phyloP scores from a whole-genome alignment of 352 stramenopile species.

The Globisporangium okanoganense region DNA sequence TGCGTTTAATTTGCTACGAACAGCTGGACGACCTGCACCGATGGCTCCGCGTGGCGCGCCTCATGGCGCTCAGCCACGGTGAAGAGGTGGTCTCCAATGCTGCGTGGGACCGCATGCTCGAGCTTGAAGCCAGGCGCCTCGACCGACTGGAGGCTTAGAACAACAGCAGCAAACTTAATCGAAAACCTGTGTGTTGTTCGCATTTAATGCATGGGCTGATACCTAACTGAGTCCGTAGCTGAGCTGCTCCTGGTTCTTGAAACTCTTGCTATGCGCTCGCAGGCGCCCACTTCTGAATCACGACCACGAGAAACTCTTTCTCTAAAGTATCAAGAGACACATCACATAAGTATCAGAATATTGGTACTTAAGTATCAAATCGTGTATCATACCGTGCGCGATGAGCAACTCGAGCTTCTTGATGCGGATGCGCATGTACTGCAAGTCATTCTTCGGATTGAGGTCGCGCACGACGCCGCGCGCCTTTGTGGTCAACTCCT shows the following conservation, averaged over 20 bases:
- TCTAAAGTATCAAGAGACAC: slow-evolving; percentile 37
- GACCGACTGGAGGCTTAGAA: slow-evolving; percentile 18
- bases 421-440: slow-evolving; percentile 92
- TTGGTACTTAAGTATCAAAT: neutral
- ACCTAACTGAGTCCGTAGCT: neutral
- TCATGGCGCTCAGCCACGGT: slow-evolving; percentile 62
- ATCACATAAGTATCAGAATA: neutral
- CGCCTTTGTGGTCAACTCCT: slow-evolving; percentile 87
- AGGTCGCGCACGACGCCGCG: slow-evolving; percentile 92
- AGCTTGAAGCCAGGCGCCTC: slow-evolving; percentile 42
- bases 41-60: slow-evolving; percentile 66
- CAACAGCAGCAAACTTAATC: neutral
- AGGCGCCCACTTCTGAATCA: slow-evolving; percentile 92
- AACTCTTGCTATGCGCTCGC: slow-evolving; percentile 19
- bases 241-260: neutral
- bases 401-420: slow-evolving; percentile 93
- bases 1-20: too few species aligned
- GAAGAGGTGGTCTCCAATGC: slow-evolving; percentile 41
- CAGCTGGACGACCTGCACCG: slow-evolving; percentile 79
- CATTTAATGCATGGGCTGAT: neutral
- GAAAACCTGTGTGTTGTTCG: neutral
- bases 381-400: slow-evolving; percentile 61
- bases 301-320: slow-evolving; percentile 91
- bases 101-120: slow-evolving; percentile 60
- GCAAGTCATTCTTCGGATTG: slow-evolving; percentile 93